Evolutionary conservation across 768 basidiomycete species (phyloP), one percentile per base, ranked within the genome.

Genomic region (Hericium rajendrae): DNA sequence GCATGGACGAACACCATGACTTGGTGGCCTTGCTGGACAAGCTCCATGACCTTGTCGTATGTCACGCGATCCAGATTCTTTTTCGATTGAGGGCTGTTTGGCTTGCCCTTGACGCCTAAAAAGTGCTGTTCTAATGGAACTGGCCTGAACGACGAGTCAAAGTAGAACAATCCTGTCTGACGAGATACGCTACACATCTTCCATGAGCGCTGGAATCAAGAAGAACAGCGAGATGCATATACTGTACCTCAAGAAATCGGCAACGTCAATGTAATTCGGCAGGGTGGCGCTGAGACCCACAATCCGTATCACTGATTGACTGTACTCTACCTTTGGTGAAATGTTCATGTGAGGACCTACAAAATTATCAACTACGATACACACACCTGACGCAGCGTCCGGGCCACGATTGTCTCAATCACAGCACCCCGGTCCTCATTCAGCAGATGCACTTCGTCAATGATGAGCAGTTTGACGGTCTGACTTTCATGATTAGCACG

Each of bases 1-100:
- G 97, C 92, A 70, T 99, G 97, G 9, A 99, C 97, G 66, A 99
- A 99, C 0, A 99, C 94, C 94, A 99, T 98, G 59, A 97, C 93
- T 70, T 98, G 97, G 72, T 99, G 97, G 2, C 94, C 97, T 63
- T 85, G 81, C n/a, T 73, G 77, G 28, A 98, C 90, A 6, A 98
- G 76, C 38, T 89, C 87, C 3, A 86, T 80, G 18, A 98, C 93
- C 72, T 95, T 97, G 64, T 94, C 79, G 64, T 88, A 98, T 1
- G 90, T 85, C 24, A 92, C 91, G 24, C 75, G 74, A 69, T 99
- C 97, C 53, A 98, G 77, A 64, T 94, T 95, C 65, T 82, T 88
- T 62, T 83, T 84, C n/a, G 85, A 85, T 22, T 76, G 77, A 1
- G 71, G 63, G 62, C 87, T 88, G 53, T 86, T 82, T 0, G 88